Conservation (phyloP, 768 basidiomycete genomes). For the Rhizopogon salebrosus region DNA sequence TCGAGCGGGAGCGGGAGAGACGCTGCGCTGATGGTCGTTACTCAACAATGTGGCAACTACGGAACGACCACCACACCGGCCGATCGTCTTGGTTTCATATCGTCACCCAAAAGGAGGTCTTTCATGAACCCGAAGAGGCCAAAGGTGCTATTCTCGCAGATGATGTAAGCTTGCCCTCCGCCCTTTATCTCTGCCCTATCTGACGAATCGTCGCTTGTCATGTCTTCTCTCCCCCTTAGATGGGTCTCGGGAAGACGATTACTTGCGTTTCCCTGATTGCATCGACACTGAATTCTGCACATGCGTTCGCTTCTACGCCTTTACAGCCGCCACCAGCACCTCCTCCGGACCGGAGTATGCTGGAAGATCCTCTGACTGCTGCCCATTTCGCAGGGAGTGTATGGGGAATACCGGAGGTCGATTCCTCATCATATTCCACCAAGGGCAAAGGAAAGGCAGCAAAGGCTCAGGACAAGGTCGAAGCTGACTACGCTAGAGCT, state of each 20-base stretch:
- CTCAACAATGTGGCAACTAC: conserved; percentile 68
- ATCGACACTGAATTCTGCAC: conserved; percentile 70
- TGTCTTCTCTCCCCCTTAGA: conserved; percentile 41
- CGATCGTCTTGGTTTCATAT: conserved; percentile 69
- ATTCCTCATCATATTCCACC: conserved; percentile 25
- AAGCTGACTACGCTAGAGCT: conserved; percentile 62
- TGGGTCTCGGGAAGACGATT: conserved; percentile 98
- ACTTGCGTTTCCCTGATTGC: conserved; percentile 93
- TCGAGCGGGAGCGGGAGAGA: conserved; percentile 79
- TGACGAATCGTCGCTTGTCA: conserved; percentile 11
- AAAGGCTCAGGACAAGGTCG: conserved; percentile 63
- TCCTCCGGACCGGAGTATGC: conserved; percentile 30
- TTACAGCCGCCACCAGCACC: conserved; percentile 39
- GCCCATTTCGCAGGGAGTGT: conserved; percentile 73
- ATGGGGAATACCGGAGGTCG: conserved; percentile 74
- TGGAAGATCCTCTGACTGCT: conserved; percentile 33
- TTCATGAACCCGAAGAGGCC: conserved; percentile 60
- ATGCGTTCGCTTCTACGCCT: conserved; percentile 54
- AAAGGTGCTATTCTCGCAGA: conserved; percentile 94
- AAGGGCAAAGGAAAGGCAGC: conserved; percentile 67
- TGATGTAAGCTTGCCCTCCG: conserved; percentile 61
- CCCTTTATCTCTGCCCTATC: conserved; percentile 7
- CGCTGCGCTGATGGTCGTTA: conserved; percentile 51
- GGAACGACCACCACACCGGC: conserved; percentile 42
- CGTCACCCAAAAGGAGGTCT: conserved; percentile 77